Conservation (phyloP, 2,329 filamentous ascomycete genomes). For the Ophiostoma pallidulum region DNA sequence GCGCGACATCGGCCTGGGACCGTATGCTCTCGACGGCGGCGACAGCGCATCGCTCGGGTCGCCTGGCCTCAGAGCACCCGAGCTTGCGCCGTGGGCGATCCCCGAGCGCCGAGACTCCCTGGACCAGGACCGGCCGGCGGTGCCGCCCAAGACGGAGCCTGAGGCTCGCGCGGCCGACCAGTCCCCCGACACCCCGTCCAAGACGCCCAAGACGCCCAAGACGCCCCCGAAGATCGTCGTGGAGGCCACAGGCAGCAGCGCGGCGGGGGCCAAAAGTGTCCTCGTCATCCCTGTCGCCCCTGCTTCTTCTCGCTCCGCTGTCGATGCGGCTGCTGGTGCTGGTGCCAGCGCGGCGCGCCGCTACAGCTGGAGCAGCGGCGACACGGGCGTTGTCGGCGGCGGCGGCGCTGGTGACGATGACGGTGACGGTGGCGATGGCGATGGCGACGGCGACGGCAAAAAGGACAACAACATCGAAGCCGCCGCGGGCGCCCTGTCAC, state of each 20-base stretch:
- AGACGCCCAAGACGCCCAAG: too few relatives aligned
- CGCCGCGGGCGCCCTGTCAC: conserved; percentile 12
- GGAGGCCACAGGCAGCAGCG: too few relatives aligned
- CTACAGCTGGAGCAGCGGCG: conserved; percentile 7
- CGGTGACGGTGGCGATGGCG: background rate
- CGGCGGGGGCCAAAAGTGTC: too few relatives aligned
- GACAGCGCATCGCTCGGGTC: background rate
- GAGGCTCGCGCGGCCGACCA: too few relatives aligned
- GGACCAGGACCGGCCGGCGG: background rate
- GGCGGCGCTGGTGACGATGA: background rate
- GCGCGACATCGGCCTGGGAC: conserved; percentile 16
- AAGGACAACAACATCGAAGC: background rate
- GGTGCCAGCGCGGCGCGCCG: conserved; percentile 1
- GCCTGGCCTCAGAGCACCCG: background rate
- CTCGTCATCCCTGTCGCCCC: too few relatives aligned
- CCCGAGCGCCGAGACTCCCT: conserved; percentile 8
- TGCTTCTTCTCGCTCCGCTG: too few relatives aligned
- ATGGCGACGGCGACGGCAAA: background rate
- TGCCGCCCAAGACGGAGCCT: background rate
- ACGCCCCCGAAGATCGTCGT: too few relatives aligned
- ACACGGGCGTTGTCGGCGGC: background rate
- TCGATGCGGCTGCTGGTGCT: background rate
- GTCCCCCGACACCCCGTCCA: too few relatives aligned
- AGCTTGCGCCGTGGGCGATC: background rate
- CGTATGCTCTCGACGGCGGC: conserved; percentile 12